phyloP scores from a whole-genome alignment of 352 stramenopile genomes.

The Phytopythium ostracodes region DNA sequence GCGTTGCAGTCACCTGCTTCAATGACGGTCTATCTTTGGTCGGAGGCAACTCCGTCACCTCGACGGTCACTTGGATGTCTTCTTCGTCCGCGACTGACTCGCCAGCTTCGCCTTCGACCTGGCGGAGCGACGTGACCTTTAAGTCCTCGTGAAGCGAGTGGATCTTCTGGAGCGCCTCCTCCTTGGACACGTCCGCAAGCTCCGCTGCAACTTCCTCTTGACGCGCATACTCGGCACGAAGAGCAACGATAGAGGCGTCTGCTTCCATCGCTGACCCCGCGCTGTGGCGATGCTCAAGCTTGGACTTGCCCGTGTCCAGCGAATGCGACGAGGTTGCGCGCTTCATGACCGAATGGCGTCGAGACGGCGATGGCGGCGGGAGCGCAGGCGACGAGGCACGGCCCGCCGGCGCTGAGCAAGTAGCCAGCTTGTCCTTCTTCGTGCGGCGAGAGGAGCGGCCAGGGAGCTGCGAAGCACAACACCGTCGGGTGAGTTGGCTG shows the following conservation, averaged over 20 bases:
- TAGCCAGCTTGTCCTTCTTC: constrained; percentile 2
- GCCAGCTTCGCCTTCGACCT: neutral
- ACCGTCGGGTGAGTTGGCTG: neutral
- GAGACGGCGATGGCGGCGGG: constrained; percentile 5
- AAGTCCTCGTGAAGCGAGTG: constrained; percentile 23
- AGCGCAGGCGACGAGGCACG: constrained; percentile 1
- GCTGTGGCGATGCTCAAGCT: constrained; percentile 12
- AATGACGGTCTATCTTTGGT: neutral
- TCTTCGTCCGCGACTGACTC: neutral
- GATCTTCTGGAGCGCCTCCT: constrained; percentile 38
- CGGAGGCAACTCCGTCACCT: neutral
- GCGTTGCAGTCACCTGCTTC: neutral
- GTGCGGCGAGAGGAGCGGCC: constrained; percentile 5
- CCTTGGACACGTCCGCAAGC: constrained; percentile 19
- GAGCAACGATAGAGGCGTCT: constrained; percentile 3
- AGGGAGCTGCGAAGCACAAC: constrained; percentile 4
- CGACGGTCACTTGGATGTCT: constrained; percentile 4
- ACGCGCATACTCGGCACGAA: constrained; percentile 18
- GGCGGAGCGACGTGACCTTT: constrained; percentile 1
- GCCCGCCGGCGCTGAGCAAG: neutral
- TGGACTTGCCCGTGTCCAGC: constrained; percentile 4
- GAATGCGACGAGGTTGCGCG: neutral
- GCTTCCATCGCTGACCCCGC: constrained; percentile 14
- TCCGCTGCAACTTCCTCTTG: constrained; percentile 18
- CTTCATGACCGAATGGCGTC: constrained; percentile 2